A percentile compares a stretch with the other conserved stretches of the same genome.
Conservation (phyloP, 1,284 basidiomycete genomes). For the Schizophyllum amplum region DNA sequence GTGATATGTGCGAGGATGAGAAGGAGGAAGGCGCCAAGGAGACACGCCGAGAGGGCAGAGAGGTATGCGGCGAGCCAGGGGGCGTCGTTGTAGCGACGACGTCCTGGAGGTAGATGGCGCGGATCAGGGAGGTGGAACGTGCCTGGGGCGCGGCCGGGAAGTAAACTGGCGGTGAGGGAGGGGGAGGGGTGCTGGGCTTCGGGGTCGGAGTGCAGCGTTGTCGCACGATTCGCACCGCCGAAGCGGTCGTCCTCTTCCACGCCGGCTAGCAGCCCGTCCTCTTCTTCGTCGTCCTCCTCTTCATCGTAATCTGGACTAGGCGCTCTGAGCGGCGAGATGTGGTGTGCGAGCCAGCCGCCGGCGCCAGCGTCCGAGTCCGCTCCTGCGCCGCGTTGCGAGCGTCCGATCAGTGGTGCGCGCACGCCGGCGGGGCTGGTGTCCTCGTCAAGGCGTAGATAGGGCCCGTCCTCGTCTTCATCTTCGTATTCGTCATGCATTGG, state of each 20-base stretch:
- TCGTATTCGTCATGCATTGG: conserved; percentile 10
- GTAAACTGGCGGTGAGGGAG: conserved; percentile 55
- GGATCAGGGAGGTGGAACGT: conserved; percentile 71
- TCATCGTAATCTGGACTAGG: conserved; percentile 18
- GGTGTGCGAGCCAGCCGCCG: conserved; percentile 65
- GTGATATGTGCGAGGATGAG: conserved; percentile 42
- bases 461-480: conserved; percentile 48
- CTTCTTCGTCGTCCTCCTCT: neutral
- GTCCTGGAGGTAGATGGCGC: conserved; percentile 46
- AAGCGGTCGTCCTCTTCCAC: conserved; percentile 1
- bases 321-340: conserved; percentile 16
- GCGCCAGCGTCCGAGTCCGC: conserved; percentile 18
- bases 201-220: neutral
- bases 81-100: conserved; percentile 64
- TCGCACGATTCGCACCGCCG: too few relatives aligned
- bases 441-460: conserved; percentile 67
- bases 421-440: conserved; percentile 31
- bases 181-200: conserved; percentile 28
- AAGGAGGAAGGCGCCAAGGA: conserved; percentile 54
- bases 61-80: conserved; percentile 66
- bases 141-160: conserved; percentile 66
- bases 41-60: conserved; percentile 45
- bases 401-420: conserved; percentile 18
- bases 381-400: conserved; percentile 5
- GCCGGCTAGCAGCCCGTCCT: too few relatives aligned